Evolutionary conservation across 345 rosid genomes (phyloP), one percentile per base, ranked within the genome.

Genomic region (Ricinus communis): DNA sequence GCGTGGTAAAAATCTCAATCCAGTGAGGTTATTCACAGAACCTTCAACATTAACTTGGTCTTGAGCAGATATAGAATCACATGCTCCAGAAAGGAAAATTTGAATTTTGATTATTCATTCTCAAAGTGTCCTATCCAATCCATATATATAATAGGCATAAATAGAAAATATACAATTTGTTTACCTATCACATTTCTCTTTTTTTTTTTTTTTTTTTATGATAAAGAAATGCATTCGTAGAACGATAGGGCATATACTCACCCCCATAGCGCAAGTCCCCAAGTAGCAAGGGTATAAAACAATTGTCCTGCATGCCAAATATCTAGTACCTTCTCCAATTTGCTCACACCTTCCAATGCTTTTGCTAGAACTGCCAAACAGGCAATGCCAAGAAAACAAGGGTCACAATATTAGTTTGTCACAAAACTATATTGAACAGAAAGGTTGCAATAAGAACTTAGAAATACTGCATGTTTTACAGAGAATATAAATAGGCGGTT

Each of bases 241-340:
- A 61, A 57, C n/a, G 21, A 41, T 27, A 46, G 40, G n/a, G 52
- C 56, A 24, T 31, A 66, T 28, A 78, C 84, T 70, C 72, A 94
- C 99, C 99, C 97, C 60, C 85, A 84, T 43, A 90, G 73, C 10
- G 97, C 87, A 41, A 94, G 92, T 62, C 97, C 98, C 97, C 93
- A 91, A 3, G 96, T 90, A 51, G 96, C 82, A 27, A 94, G 77
- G 14, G 91, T 66, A 73, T 94, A 91, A 76, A 91, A 90, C 86
- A 90, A 69, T 75, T 77, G 84, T 46, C 97, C 96, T 13, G 93
- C 97, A 75, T 90, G 91, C 97, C 99, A 94, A 74, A 91, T 85
- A 79, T 75, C 80, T 25, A 94, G 74, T 43, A 87, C 72, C 78
- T 73, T 90, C 84, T 89, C 97, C 73, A 89, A 71, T 71, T 85